Evolutionary conservation across 2,329 filamentous ascomycete genomes (phyloP), one percentile per base, ranked within the genome.

Genomic region (Colletotrichum gigasporum): DNA sequence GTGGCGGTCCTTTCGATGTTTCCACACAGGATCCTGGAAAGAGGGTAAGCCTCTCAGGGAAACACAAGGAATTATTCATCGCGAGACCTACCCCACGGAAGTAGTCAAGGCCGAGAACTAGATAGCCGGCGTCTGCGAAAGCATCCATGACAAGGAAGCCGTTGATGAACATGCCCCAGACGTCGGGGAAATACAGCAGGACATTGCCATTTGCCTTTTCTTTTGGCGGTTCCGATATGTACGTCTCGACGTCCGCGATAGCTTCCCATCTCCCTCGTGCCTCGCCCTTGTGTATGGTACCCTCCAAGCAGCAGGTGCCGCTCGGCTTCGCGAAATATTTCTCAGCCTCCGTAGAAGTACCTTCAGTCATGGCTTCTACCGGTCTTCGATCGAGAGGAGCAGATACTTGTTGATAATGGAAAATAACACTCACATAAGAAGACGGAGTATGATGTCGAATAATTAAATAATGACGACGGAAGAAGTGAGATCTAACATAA

Each of bases 1-100:
- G 39, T 74, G 60, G 22, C 70, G 63, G 48, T 72, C 53, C 63
- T 61, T 70, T 22, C 76, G 70, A 65, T 82, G 76, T 44, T 80
- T 82, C 70, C 72, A 78, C 3, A 82, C 72, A 0, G 80, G 76
- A 68, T 83, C 80, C 77, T 81, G 51, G 11, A 14, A 0, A 3
- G 26, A 3, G 22, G 26, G 2, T 16, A 14, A 8, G 2, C 24
- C 12, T 14, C 2, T 45, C 44, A 48, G n/a, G 9, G 2, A 11
- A 20, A 11, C n/a, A n/a, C n/a, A n/a, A n/a, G n/a, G n/a, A n/a
- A n/a, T n/a, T n/a, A n/a, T n/a, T n/a, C n/a, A n/a, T n/a, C n/a
- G n/a, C n/a, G n/a, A n/a, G n/a, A n/a, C 44, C 16, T 1, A 28
- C 44, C 14, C 44, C 44, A 11, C 26, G 44, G n/a, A 48, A 48